These are phyloP conservation scores for Boletus holoroseus DNA, from an alignment of 1,284 basidiomycete species.

Conservation along the genomic window DNA sequence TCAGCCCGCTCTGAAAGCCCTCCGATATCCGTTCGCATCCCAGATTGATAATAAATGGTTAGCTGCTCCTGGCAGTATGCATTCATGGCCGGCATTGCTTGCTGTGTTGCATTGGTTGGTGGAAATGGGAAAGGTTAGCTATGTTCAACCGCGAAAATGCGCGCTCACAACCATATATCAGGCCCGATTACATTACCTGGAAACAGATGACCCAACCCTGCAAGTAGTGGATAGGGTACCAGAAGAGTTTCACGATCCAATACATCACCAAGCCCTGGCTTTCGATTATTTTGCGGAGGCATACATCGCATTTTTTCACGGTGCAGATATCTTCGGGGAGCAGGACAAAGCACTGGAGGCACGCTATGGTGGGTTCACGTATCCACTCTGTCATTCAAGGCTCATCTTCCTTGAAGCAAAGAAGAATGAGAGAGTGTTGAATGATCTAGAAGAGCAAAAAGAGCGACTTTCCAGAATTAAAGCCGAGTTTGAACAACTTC, in stretches of 20 bases:
- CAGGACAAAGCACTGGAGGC: slow-evolving; percentile 66
- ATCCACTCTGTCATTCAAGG: not conserved
- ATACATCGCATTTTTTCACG: slow-evolving; percentile 68
- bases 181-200: slow-evolving; percentile 48
- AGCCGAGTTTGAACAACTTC: slow-evolving; percentile 53
- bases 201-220: slow-evolving; percentile 58
- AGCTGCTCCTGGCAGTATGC: slow-evolving; percentile 77
- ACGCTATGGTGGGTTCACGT: slow-evolving; percentile 56
- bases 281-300: slow-evolving; percentile 70
- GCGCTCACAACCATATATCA: slow-evolving; percentile 14
- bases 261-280: slow-evolving; percentile 68
- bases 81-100: slow-evolving; percentile 77
- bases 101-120: slow-evolving; percentile 86
- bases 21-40: slow-evolving; percentile 72
- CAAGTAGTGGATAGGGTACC: slow-evolving; percentile 58
- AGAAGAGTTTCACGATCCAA: slow-evolving; percentile 66
- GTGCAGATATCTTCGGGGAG: slow-evolving; percentile 66
- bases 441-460: slow-evolving; percentile 54
- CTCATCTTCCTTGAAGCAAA: slow-evolving; percentile 41
- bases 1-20: slow-evolving; percentile 62
- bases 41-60: slow-evolving; percentile 77
- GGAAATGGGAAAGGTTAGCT: slow-evolving; percentile 66
- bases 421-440: slow-evolving; percentile 59
- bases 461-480: slow-evolving; percentile 43
- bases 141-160: not conserved